Conservation (phyloP, 768 basidiomycete genomes). For the Atractiella rhizophila region DNA sequence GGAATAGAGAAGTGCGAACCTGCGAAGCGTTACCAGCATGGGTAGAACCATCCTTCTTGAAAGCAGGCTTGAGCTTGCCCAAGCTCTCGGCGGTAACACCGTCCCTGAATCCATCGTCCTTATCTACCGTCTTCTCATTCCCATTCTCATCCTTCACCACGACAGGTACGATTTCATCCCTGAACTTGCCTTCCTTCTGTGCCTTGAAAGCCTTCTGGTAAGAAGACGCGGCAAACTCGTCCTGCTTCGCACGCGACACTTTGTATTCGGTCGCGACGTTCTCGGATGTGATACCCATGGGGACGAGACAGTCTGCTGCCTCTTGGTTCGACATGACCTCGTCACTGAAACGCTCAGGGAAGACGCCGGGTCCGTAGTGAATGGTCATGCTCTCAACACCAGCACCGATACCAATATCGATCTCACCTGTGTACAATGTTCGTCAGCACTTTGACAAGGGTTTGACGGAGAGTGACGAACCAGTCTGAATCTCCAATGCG, state of each 20-base stretch:
- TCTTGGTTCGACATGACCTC: conserved; percentile 35
- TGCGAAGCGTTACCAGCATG: conserved; percentile 22
- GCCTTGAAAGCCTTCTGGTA: conserved; percentile 52
- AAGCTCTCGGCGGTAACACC: conserved; percentile 60
- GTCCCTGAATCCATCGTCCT: conserved; percentile 27
- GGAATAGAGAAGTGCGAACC: conserved; percentile 2
- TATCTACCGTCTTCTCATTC: conserved; percentile 27
- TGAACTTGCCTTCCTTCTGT: conserved; percentile 42
- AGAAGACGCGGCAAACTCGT: conserved; percentile 66
- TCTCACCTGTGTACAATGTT: too few relatives aligned
- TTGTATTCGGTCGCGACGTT: conserved; percentile 28
- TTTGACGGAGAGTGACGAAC: too few relatives aligned
- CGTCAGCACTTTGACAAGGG: too few relatives aligned
- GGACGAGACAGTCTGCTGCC: conserved; percentile 32
- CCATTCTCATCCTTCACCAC: conserved; percentile 31
- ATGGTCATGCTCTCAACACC: conserved; percentile 27
- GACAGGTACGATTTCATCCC: conserved; percentile 70
- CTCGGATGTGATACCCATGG: conserved; percentile 41
- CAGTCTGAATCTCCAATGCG: conserved; percentile 57
- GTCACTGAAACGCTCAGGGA: conserved; percentile 24
- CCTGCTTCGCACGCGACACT: conserved; percentile 55
- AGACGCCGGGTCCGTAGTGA: conserved; percentile 24
- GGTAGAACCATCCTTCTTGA: conserved; percentile 28
- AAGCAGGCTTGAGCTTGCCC: conserved; percentile 55
- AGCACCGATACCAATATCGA: conserved; percentile 59